Percentiles rank a stretch among this genome's conserved stretches.
Conservation (phyloP, 208 protist species). For the Leishmania guyanensis region DNA sequence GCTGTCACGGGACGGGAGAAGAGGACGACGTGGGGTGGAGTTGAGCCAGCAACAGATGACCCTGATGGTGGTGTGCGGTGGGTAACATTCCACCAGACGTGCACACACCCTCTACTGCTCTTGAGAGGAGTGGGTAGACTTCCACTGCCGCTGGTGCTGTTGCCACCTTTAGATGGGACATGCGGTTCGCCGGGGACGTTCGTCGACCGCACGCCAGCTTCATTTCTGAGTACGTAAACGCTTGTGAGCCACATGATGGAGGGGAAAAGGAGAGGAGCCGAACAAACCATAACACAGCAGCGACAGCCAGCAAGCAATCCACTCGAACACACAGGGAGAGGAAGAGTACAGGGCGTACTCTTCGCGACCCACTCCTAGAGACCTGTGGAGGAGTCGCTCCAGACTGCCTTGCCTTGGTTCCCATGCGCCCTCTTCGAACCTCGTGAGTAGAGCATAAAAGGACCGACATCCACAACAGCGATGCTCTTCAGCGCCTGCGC, state of each 20-base stretch:
- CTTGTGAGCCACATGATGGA: background rate
- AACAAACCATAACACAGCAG: background rate
- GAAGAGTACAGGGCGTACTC: slow-evolving; percentile 7
- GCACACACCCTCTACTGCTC: background rate
- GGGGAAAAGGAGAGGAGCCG: background rate
- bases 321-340: background rate
- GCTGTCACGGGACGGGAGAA: background rate
- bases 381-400: background rate
- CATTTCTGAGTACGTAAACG: background rate
- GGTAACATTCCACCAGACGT: background rate
- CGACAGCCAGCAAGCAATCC: background rate
- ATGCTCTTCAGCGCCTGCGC: background rate
- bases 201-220: background rate
- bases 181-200: background rate
- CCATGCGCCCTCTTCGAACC: background rate
- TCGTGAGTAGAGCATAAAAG: background rate
- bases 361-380: background rate
- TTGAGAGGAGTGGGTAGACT: background rate
- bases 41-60: background rate
- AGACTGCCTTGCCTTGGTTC: background rate
- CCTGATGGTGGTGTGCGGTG: background rate
- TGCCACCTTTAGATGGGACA: background rate
- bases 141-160: background rate
- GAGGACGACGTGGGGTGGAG: background rate
- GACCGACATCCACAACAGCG: background rate